Evolutionary conservation across 352 stramenopile genomes (phyloP).

Genomic region (Pythium rishiriense): DNA sequence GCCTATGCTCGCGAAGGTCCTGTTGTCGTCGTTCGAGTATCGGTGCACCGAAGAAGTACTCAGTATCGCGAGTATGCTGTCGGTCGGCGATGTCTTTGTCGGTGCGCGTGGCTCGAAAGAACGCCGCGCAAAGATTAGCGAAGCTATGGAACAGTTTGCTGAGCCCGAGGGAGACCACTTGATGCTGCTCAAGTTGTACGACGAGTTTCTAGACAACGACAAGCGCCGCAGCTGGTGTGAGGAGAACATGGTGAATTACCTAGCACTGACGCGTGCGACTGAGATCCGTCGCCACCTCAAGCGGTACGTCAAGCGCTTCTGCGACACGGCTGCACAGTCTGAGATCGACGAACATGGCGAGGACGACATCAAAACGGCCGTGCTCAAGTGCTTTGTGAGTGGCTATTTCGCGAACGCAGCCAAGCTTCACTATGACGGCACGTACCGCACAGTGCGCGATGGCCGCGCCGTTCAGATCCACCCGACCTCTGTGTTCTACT

Average conservation of each 20-base stretch:
- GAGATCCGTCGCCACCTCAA: slow-evolving; percentile 75
- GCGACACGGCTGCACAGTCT: background rate
- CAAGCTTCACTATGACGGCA: slow-evolving; percentile 91
- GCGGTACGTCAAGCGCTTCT: slow-evolving; percentile 63
- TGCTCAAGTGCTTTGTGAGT: slow-evolving; percentile 69
- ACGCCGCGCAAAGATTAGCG: slow-evolving; percentile 60
- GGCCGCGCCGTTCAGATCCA: slow-evolving; percentile 72
- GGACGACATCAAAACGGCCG: slow-evolving; percentile 28
- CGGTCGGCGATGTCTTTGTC: slow-evolving; percentile 88
- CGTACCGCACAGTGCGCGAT: slow-evolving; percentile 69
- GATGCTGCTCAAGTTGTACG: slow-evolving; percentile 68
- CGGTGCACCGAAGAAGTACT: slow-evolving; percentile 93
- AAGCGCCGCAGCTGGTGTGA: slow-evolving; percentile 74
- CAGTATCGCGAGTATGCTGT: slow-evolving; percentile 96
- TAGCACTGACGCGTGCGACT: slow-evolving; percentile 53
- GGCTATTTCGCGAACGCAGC: slow-evolving; percentile 96
- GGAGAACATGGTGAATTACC: slow-evolving; percentile 61
- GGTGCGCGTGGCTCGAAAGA: slow-evolving; percentile 59
- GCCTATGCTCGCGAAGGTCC: slow-evolving; percentile 77
- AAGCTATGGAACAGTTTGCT: slow-evolving; percentile 69
- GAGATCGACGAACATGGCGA: slow-evolving; percentile 12
- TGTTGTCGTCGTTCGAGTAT: slow-evolving; percentile 66
- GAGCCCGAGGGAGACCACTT: slow-evolving; percentile 71
- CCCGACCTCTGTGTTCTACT: slow-evolving; percentile 74
- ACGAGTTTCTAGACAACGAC: slow-evolving; percentile 70